Evolutionary conservation across 768 basidiomycete genomes (phyloP).

Genomic region (Auricularia auricula-judae): DNA sequence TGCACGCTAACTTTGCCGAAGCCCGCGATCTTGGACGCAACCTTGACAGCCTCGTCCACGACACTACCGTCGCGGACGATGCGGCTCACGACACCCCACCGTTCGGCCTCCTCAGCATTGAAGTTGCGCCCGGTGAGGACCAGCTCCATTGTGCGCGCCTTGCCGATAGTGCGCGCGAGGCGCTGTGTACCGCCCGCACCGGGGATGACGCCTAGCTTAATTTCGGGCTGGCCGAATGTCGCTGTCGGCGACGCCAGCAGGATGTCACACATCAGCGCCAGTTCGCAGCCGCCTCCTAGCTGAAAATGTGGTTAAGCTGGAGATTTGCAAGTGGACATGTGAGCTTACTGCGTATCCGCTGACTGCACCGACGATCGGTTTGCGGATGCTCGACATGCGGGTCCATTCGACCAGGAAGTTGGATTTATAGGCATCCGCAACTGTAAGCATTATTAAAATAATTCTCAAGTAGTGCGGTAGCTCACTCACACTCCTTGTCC

Average conservation of each 20-base stretch:
- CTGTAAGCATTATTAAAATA: constrained; percentile 12
- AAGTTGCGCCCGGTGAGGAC: constrained; percentile 39
- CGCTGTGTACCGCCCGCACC: constrained; percentile 36
- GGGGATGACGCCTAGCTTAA: constrained; percentile 36
- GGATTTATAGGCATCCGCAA: constrained; percentile 32
- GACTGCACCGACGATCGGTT: constrained; percentile 37
- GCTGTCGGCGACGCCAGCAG: constrained; percentile 31
- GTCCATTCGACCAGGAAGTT: constrained; percentile 36
- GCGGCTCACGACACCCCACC: constrained; percentile 37
- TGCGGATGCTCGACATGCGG: constrained; percentile 31
- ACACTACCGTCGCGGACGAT: constrained; percentile 29
- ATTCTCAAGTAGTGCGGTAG: not conserved
- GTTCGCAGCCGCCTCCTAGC: constrained; percentile 41
- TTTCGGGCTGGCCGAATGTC: constrained; percentile 37
- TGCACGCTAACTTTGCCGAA: constrained; percentile 21
- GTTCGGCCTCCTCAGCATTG: constrained; percentile 32
- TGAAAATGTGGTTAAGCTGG: constrained; percentile 6
- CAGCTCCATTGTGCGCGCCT: constrained; percentile 43
- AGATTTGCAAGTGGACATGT: too few species aligned
- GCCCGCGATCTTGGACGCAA: constrained; percentile 21
- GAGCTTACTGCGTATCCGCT: constrained; percentile 32
- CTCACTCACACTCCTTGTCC: constrained; percentile 23
- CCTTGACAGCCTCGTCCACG: constrained; percentile 33
- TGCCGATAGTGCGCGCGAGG: constrained; percentile 31
- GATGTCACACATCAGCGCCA: constrained; percentile 38